Base-by-base conservation (phyloP, 2,329 filamentous ascomycete genomes). In the Fusarium oligoseptatum region DNA sequence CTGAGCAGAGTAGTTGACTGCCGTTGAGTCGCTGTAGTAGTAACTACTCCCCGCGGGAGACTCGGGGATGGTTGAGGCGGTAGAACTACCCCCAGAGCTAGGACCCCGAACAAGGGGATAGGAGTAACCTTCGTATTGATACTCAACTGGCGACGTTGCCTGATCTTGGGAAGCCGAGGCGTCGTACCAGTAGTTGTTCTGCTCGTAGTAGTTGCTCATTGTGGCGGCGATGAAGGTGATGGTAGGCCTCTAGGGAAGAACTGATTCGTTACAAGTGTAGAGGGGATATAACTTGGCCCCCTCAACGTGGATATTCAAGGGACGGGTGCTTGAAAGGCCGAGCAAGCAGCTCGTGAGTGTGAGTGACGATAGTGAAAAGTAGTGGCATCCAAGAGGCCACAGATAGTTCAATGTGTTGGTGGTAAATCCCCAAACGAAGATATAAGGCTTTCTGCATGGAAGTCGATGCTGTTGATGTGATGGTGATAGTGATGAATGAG, bases 61-160 rank as follows among this genome's bases (percentile, higher is more conserved):
- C 10, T 76, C 76, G n/a, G 80, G 76, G 24, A 75, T 63, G 6
- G 76, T 79, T 5, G 77, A 77, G 24, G 71, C 61, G 57, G 75
- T 76, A 15, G 81, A 79, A 61, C 78, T 80, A 11, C 78, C 79
- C 9, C 80, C 77, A 6, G 81, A 82, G 71, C 81, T 82, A 4
- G 60, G 68, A 64, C 79, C 76, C 55, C 79, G 75, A 17, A 73
- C 72, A 39, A 82, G 71, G 27, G 79, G 76, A 39, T 79, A 70
- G 17, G 80, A 80, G 50, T 77, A 75, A 57, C 76, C 73, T 11
- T 76, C 60, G 14, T 64, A 61, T n/a, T 64, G 62, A 50, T 77
- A 75, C 37, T 66, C 71, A 9, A 61, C 39, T 43, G 74, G 73
- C 6, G 77, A 79, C 12, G 66, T 62, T 14, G 61, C 68, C 10